A percentile compares a stretch with the other conserved stretches of the same genome.
Evolutionary conservation across 345 rosid genomes (phyloP).

Genomic region (Theobroma cacao): DNA sequence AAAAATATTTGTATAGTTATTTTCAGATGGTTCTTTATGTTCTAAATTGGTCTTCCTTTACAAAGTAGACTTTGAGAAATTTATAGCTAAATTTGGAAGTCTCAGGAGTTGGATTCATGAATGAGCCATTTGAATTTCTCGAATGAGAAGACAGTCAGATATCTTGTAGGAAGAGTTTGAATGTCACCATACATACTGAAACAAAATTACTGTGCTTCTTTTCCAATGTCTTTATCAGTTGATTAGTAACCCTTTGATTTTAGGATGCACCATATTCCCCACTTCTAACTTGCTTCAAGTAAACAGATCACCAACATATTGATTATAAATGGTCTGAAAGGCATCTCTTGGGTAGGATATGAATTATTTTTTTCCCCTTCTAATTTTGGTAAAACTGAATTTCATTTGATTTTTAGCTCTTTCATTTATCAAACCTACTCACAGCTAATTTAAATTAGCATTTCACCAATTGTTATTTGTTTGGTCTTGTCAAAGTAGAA

Average conservation of each 20-base stretch:
- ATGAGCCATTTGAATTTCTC: neutral
- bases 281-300: neutral
- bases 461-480: neutral
- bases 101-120: conserved; percentile 2
- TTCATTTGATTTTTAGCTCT: neutral
- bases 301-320: neutral
- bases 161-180: neutral
- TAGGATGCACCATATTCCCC: neutral
- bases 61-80: neutral
- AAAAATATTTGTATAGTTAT: neutral
- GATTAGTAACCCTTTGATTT: neutral
- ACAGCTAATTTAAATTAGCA: neutral
- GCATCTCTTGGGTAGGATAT: neutral
- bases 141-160: neutral
- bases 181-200: neutral
- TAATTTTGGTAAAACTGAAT: neutral
- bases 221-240: neutral
- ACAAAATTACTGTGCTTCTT: neutral
- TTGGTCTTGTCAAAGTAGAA: neutral
- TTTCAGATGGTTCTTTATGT: neutral
- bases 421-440: neutral
- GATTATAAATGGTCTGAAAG: neutral
- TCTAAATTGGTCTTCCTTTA: neutral
- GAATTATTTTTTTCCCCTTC: neutral
- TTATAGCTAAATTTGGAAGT: neutral